Conservation (phyloP, 805 yeast genomes). For the Candida maltosa region DNA sequence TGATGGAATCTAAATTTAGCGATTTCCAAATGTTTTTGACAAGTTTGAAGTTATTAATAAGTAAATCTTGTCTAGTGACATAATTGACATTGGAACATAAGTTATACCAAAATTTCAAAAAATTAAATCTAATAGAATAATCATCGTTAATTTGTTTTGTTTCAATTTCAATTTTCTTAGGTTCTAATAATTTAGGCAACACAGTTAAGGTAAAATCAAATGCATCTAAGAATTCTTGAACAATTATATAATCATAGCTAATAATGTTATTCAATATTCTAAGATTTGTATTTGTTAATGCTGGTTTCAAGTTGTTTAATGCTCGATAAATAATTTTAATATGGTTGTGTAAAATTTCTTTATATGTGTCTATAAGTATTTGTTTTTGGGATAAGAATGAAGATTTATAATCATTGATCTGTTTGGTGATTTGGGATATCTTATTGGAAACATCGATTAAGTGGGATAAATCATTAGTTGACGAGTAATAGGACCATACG, state of each 20-base stretch:
- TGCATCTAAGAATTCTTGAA: conserved; percentile 56
- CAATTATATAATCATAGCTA: conserved; percentile 46
- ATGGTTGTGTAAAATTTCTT: conserved; percentile 52
- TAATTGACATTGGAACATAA: conserved; percentile 50
- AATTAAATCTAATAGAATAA: conserved; percentile 52
- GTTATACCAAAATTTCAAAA: conserved; percentile 59
- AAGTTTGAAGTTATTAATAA: conserved; percentile 51
- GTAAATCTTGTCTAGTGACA: conserved; percentile 59
- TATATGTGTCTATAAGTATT: conserved; percentile 36
- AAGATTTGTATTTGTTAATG: conserved; percentile 61
- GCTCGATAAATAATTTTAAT: conserved; percentile 67
- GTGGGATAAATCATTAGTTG: conserved; percentile 49
- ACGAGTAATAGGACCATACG: conserved; percentile 41
- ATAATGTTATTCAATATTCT: conserved; percentile 49
- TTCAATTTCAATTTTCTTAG: conserved; percentile 45
- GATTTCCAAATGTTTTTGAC: conserved; percentile 68
- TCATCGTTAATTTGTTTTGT: conserved; percentile 29
- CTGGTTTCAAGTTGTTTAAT: conserved; percentile 54
- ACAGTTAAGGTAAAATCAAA: conserved; percentile 67
- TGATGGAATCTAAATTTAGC: conserved; percentile 51
- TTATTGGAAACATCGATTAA: conserved; percentile 43
- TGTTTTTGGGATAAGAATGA: conserved; percentile 11
- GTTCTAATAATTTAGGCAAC: conserved; percentile 59
- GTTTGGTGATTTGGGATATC: conserved; percentile 28
- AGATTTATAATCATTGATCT: conserved; percentile 9